phyloP scores from a whole-genome alignment of 2,329 filamentous ascomycete species.

The Nannizziopsis arthrosporioides region DNA sequence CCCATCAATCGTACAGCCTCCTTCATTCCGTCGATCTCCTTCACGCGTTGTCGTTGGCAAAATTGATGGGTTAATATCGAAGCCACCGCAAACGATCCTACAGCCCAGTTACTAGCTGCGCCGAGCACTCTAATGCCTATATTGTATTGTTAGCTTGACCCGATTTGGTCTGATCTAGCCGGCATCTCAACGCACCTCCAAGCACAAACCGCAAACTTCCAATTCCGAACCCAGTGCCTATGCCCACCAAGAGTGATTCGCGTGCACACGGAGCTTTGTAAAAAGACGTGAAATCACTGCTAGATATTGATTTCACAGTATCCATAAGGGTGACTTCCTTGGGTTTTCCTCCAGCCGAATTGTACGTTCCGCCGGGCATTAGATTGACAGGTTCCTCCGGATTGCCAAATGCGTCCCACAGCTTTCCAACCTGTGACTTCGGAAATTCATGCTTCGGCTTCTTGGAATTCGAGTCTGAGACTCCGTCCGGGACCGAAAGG shows the following conservation, averaged over 20 bases:
- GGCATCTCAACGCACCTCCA: constrained; percentile 46
- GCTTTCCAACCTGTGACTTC: constrained; percentile 37
- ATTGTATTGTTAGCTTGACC: constrained; percentile 12
- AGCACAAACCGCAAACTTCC: constrained; percentile 64
- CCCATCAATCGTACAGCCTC: constrained; percentile 73
- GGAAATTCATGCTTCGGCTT: constrained; percentile 34
- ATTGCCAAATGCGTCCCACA: constrained; percentile 39
- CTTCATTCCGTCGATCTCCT: constrained; percentile 74
- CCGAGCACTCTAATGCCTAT: constrained; percentile 45
- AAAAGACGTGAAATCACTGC: constrained; percentile 48
- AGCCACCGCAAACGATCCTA: constrained; percentile 59
- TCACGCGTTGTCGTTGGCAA: constrained; percentile 61
- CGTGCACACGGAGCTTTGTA: constrained; percentile 74
- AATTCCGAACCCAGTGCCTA: constrained; percentile 63
- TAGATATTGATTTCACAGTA: constrained; percentile 33
- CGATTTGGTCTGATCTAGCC: not conserved
- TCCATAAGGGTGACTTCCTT: constrained; percentile 33
- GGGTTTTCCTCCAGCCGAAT: constrained; percentile 49
- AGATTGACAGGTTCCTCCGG: constrained; percentile 42
- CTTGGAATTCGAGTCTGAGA: constrained; percentile 16
- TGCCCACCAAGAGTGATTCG: constrained; percentile 70
- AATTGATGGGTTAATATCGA: constrained; percentile 70
- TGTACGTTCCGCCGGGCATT: constrained; percentile 45
- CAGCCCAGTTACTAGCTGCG: constrained; percentile 72
- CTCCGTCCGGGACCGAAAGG: constrained; percentile 2